These are phyloP conservation scores for Aspergillus pseudonomiae DNA, from an alignment of 2,329 filamentous ascomycete species.

Conservation along the genomic window DNA sequence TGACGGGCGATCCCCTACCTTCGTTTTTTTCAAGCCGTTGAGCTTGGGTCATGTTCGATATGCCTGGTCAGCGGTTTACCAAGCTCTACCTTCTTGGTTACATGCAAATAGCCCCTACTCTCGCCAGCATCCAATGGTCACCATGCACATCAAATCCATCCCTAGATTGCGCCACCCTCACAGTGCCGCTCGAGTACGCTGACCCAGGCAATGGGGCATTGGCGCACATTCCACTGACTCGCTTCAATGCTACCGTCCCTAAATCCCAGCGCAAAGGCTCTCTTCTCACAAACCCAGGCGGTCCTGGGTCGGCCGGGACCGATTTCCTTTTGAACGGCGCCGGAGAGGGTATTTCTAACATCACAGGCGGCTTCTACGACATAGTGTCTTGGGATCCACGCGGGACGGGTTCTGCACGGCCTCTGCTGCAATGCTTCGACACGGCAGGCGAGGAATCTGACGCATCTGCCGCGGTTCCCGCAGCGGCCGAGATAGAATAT, in stretches of 20 bases:
- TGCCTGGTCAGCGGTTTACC: background rate
- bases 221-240: background rate
- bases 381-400: conserved; percentile 12
- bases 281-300: background rate
- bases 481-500: conserved; percentile 10
- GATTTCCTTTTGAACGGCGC: background rate
- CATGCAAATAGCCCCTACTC: background rate
- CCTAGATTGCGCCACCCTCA: conserved; percentile 11
- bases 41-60: background rate
- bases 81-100: background rate
- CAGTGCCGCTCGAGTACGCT: conserved; percentile 12
- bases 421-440: conserved; percentile 6
- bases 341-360: background rate
- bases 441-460: conserved; percentile 1
- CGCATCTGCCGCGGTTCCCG: background rate
- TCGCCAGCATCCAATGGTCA: conserved; percentile 7
- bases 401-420: conserved; percentile 3
- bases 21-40: background rate
- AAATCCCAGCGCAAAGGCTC: background rate
- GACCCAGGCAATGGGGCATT: background rate
- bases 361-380: conserved; percentile 7
- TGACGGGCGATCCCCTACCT: background rate
- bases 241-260: background rate
- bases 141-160: conserved; percentile 3
- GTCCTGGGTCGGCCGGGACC: background rate